Evolutionary conservation across 805 yeast genomes (phyloP).

Genomic region (Cephaloascus fragrans): DNA sequence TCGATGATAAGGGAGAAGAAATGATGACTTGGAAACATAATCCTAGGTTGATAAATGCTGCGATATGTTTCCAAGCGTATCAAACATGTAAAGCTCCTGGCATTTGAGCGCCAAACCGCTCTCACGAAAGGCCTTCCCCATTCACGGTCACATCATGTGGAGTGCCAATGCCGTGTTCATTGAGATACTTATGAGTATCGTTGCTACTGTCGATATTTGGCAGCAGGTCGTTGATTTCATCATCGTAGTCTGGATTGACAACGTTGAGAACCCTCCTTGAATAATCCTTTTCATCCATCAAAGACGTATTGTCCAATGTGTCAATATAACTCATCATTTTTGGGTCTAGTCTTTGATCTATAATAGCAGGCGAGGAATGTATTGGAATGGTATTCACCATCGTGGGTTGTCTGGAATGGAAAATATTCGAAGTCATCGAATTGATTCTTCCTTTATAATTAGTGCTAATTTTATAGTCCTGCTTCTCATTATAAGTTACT

Average conservation of each 20-base stretch:
- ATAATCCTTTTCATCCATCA: slow-evolving; percentile 51
- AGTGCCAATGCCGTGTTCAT: slow-evolving; percentile 1
- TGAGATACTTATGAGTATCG: slow-evolving; percentile 2
- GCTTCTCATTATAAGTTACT: slow-evolving; percentile 6
- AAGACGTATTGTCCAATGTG: slow-evolving; percentile 26
- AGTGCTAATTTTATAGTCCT: slow-evolving; percentile 1
- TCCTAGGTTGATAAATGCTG: too few species aligned
- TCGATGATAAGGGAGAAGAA: too few species aligned
- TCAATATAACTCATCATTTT: slow-evolving; percentile 38
- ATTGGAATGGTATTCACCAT: slow-evolving; percentile 4
- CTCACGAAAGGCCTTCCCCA: neutral
- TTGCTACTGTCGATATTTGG: too few species aligned
- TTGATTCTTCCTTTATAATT: slow-evolving; percentile 2
- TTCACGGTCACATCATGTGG: neutral
- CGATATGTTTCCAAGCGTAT: slow-evolving; percentile 20
- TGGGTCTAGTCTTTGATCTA: slow-evolving; percentile 55
- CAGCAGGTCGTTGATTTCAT: too few species aligned
- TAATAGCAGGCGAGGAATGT: slow-evolving; percentile 12
- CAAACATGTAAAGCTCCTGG: slow-evolving; percentile 7
- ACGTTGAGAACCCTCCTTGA: slow-evolving; percentile 46
- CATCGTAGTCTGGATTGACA: slow-evolving; percentile 23
- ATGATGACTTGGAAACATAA: too few species aligned
- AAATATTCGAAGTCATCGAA: slow-evolving; percentile 1
- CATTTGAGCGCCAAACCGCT: neutral
- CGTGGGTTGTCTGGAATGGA: slow-evolving; percentile 1